Conservation (phyloP, 352 stramenopile species). For the Nothophytophthora sp. region DNA sequence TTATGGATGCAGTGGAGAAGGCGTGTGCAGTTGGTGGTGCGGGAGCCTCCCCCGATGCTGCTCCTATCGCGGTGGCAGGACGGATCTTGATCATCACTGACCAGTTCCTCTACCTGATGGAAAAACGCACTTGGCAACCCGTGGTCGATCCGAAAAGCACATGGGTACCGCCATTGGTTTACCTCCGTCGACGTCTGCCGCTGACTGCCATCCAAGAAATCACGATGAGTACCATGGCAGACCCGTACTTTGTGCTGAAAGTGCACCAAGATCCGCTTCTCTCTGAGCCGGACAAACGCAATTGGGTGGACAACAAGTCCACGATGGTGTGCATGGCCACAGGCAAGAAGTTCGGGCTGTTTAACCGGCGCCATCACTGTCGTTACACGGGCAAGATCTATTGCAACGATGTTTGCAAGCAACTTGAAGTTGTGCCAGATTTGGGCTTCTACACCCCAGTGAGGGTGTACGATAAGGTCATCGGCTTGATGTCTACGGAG, state of each 20-base stretch:
- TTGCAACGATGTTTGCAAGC: conserved; percentile 80
- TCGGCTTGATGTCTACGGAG: conserved; percentile 84
- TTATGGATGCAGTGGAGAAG: conserved; percentile 80
- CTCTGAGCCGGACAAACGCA: conserved; percentile 68
- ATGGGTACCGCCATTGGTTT: conserved; percentile 65
- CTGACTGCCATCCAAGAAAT: conserved; percentile 74
- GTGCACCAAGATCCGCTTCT: conserved; percentile 58
- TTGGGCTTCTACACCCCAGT: conserved; percentile 80
- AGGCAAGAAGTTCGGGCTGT: conserved; percentile 87
- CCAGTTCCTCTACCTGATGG: conserved; percentile 78
- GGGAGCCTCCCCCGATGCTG: conserved; percentile 16
- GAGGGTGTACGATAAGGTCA: conserved; percentile 75
- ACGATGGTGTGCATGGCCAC: conserved; percentile 87
- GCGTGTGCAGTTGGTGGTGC: conserved; percentile 25
- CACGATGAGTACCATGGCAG: conserved; percentile 78
- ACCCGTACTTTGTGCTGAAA: conserved; percentile 77
- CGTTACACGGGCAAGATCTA: conserved; percentile 88
- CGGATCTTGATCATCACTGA: conserved; percentile 75
- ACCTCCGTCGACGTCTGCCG: conserved; percentile 63
- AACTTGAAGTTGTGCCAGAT: conserved; percentile 79
- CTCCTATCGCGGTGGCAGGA: conserved; percentile 36
- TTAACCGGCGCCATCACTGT: conserved; percentile 88
- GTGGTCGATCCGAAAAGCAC: conserved; percentile 54
- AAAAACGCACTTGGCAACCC: conserved; percentile 65
- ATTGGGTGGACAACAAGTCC: conserved; percentile 86